phyloP scores from a whole-genome alignment of 2,329 filamentous ascomycete species.

The Ascochyta rabiei region DNA sequence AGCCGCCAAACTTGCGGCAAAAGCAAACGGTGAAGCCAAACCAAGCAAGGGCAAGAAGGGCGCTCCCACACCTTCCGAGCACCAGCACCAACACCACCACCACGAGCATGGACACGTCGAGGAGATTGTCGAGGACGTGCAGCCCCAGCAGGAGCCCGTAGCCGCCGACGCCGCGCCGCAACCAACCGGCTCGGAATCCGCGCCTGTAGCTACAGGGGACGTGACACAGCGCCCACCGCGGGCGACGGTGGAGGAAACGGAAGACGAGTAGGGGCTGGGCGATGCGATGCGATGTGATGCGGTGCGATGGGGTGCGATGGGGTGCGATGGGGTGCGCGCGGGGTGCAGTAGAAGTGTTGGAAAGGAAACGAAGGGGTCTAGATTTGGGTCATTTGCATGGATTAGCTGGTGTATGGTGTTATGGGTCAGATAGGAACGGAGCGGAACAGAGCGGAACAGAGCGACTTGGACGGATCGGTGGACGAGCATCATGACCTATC shows the following conservation, averaged over 20 bases:
- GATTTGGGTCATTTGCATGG: constrained; percentile 14
- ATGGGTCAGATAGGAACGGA: not conserved
- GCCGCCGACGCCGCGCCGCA: constrained; percentile 34
- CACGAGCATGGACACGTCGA: constrained; percentile 14
- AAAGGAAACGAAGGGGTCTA: too few species aligned
- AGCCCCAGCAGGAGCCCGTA: constrained; percentile 8
- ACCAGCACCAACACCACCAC: constrained; percentile 18
- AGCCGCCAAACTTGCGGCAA: constrained; percentile 39
- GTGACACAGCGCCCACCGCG: constrained; percentile 38
- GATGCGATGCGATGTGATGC: not conserved
- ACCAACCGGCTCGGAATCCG: constrained; percentile 37
- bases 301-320: not conserved
- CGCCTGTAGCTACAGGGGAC: constrained; percentile 19
- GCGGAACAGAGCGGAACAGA: too few species aligned
- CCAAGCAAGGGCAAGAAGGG: constrained; percentile 42
- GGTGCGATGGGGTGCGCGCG: too few species aligned
- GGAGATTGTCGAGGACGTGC: constrained; percentile 1
- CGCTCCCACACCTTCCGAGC: constrained; percentile 29
- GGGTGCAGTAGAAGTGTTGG: too few species aligned
- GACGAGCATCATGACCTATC: not conserved
- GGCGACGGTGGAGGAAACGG: constrained; percentile 47
- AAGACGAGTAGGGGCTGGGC: constrained; percentile 38
- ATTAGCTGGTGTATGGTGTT: constrained; percentile 15
- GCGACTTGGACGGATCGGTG: not conserved
- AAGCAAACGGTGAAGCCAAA: constrained; percentile 37